Evolutionary conservation across 257 asterid genomes (phyloP), one percentile per base, ranked within the genome.

Genomic region (Salvia hispanica): DNA sequence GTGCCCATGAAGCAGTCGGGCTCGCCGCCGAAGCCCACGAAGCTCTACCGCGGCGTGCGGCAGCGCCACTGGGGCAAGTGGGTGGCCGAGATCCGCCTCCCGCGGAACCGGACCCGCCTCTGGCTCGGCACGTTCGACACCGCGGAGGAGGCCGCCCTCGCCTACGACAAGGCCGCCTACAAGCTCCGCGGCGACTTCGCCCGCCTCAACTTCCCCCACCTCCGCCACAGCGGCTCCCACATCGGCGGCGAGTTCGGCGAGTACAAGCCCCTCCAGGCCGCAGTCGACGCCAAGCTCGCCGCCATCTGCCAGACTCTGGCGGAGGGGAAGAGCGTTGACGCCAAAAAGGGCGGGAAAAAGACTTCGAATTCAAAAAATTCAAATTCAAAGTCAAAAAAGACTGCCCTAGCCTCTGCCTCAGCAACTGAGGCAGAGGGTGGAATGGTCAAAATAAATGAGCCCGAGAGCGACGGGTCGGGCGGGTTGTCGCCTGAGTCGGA

Each of bases 51-150:
- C 43, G 99, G 99, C 1, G 99, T 93, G n/a, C 79, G 99, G 72
- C 99, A 93, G 74, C 88, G 99, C 5, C 99, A 93, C 88, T 93
- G 99, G 99, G 99, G 99, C 0, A 93, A 93, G 66, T 93, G 98
- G 98, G 98, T 93, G 28, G 98, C 97, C 2, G 98, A 92, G 86
- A 92, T 92, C 80, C 93, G 98, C 4, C 69, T 92, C 39, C 98
- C 98, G 0, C 85, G 81, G 88, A 90, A 86, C 86, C 88, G 98
- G 0, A 88, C 91, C 56, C 85, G 98, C 3, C 84, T 93, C 44
- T 93, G 98, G 98, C 92, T 93, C 0, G 98, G 98, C 6, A 93
- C 98, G 25, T 92, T 90, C 33, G 97, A 92, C 66, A 90, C 97
- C 4, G 96, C 98, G 4, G 97, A 92, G 78, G 98, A 88, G 78